Evolutionary conservation across 768 basidiomycete genomes (phyloP), one percentile per base, ranked within the genome.

Genomic region (Stropharia rugosoannulata): DNA sequence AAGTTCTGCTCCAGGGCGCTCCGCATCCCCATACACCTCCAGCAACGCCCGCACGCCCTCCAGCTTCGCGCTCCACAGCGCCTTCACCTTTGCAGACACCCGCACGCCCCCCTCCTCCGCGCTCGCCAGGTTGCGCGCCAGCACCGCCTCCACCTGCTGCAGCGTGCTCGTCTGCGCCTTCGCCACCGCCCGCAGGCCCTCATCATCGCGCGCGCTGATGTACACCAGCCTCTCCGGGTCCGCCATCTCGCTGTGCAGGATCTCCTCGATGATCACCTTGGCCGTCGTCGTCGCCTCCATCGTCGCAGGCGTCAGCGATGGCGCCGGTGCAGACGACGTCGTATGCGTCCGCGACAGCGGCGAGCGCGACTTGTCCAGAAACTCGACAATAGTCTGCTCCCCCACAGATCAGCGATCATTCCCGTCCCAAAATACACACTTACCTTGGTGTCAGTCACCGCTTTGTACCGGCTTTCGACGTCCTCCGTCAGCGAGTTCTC

Each of bases 351-450:
- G 81, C 8, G 89, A 90, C 53, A 77, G 70, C 12, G 81, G 70
- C 1, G 85, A 90, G 44, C 93, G 84, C 12, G 92, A 91, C 67
- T 86, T 87, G 73, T 94, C 93, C 43, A 95, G 76, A 66, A 94
- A 91, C 54, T 88, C 84, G 49, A 89, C 77, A 59, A 93, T 87
- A 27, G 80, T 73, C 92, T 94, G 56, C 36, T 15, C 38, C 10
- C 32, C 39, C 42, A 42, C 35, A 32, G 41, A 22, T 48, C 25
- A 52, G 54, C 44, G 43, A 38, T 19, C 27, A 25, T 25, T 46
- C 51, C 10, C 44, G 41, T 25, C 40, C 29, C 3, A 35, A 54
- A 13, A 9, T 11, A 13, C 35, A 22, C 36, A 46, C 65, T 29
- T 22, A 88, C 93, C 75, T 87, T 86, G 12, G 84, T 81, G 60